phyloP scores from a whole-genome alignment of 805 yeast genomes.

The Wickerhamiella hasegawae region DNA sequence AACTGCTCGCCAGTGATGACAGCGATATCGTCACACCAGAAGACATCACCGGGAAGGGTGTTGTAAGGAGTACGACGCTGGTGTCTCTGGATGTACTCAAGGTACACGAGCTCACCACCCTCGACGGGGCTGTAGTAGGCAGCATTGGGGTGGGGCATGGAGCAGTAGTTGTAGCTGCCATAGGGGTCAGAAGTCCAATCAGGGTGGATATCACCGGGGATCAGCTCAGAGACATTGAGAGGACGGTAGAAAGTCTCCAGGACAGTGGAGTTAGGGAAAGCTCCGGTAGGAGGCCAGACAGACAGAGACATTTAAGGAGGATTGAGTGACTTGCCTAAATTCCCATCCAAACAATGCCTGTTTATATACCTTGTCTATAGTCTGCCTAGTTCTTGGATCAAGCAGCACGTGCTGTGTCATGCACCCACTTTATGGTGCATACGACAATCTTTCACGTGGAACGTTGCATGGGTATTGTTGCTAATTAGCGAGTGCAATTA shows the following conservation, averaged over 20 bases:
- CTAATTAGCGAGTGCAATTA: too few relatives aligned
- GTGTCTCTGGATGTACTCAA: conserved; percentile 29
- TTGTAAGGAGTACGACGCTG: conserved; percentile 31
- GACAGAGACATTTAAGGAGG: neutral
- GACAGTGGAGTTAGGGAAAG: neutral
- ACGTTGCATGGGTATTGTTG: too few relatives aligned
- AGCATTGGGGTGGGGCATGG: conserved; percentile 29
- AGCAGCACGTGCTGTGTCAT: too few relatives aligned
- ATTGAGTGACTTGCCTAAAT: too few relatives aligned
- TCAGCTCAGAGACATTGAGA: neutral
- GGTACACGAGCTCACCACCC: conserved; percentile 18
- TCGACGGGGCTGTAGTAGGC: conserved; percentile 16
- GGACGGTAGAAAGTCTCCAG: neutral
- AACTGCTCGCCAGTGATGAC: conserved; percentile 16
- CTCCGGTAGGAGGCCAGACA: neutral
- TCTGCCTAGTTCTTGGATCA: too few relatives aligned
- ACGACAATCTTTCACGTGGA: too few relatives aligned
- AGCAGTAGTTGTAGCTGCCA: conserved; percentile 26
- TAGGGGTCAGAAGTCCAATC: neutral
- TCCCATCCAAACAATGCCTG: too few relatives aligned
- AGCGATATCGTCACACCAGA: conserved; percentile 20
- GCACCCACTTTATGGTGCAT: too few relatives aligned
- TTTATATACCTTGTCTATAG: too few relatives aligned
- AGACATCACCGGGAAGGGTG: conserved; percentile 21
- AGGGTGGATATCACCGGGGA: neutral